Evolutionary conservation across 148 eudicot genomes (phyloP), one percentile per base, ranked within the genome.

Genomic region (Nyssa sinensis): DNA sequence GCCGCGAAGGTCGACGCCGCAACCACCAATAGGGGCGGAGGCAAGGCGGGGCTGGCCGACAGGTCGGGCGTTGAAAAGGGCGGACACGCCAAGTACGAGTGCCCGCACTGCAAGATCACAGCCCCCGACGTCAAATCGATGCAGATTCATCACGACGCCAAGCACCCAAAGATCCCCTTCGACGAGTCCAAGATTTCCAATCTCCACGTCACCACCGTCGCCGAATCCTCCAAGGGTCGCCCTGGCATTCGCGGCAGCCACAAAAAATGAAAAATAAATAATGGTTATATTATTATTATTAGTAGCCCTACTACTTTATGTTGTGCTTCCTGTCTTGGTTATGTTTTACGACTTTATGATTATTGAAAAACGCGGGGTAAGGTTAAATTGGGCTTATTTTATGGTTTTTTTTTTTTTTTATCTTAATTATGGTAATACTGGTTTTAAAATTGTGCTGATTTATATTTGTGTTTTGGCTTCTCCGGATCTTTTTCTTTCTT

Each of bases 91-190:
- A 95, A 93, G 68, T 67, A 68, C 57, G 99, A 92, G 67, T 95
- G 99, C 16, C 99, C 96, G 0, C 94, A 71, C 73, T 95, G 99
- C 89, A 95, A 93, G 66, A 75, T 81, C 63, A 95, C 99, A 0
- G 97, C 90, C 0, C 99, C 99, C 0, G 97, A 95, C 65, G 67
- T 91, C 19, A 95, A 95, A 71, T 76, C 98, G 4, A 95, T 95
- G 96, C 94, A 95, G 86, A 95, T 95, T 78, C 99, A 95, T 60
- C 99, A 95, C 47, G 99, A 93, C 2, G 86, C 97, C 28, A 84
- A 84, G 55, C 98, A 93, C 70, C 98, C 98, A 0, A 93, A 93
- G 75, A 60, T 93, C 69, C 94, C 94, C 29, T 93, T 85, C 66
- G 97, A 93, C 49, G 97, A 89, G 70, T 5, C 86, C 39, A 91